These are phyloP conservation scores for Globisporangium middletonii DNA, from an alignment of 352 stramenopile species.

Conservation along the genomic window DNA sequence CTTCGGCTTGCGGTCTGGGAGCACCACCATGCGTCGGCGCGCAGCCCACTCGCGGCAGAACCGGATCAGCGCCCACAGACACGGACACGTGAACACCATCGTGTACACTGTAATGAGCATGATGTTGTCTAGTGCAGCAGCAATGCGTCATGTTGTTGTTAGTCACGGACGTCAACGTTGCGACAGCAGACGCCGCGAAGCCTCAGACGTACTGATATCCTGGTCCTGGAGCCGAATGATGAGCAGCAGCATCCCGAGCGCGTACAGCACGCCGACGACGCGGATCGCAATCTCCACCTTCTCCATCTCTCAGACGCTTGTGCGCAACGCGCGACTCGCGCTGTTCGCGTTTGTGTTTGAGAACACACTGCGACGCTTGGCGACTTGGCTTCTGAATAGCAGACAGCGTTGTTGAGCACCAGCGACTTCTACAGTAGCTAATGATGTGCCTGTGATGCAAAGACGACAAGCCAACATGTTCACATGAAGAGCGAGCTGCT, in stretches of 20 bases:
- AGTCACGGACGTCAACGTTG: background rate
- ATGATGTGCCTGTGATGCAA: no score
- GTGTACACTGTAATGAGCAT: conserved; percentile 76
- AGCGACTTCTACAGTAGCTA: no score
- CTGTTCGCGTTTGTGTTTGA: no score
- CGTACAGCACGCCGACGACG: conserved; percentile 44
- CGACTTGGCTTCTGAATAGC: no score
- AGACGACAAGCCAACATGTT: no score
- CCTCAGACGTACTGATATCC: conserved; percentile 37
- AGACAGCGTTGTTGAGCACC: no score
- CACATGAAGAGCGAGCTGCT: no score
- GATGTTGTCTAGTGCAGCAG: conserved; percentile 37
- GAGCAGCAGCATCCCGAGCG: conserved; percentile 46
- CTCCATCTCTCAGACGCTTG: conserved; percentile 25
- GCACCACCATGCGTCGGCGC: conserved; percentile 46
- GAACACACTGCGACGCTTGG: no score
- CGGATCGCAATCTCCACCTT: conserved; percentile 69
- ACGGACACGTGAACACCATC: conserved; percentile 80
- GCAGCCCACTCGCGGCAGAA: conserved; percentile 56
- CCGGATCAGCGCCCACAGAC: conserved; percentile 75
- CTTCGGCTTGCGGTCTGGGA: conserved; percentile 63
- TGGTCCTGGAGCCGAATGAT: conserved; percentile 44
- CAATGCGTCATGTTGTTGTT: background rate
- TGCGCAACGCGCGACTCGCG: no score
- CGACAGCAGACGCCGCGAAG: no score